Conservation (phyloP, 192 early-diverging fungal species). For the Chytriomyces hyalinus region DNA sequence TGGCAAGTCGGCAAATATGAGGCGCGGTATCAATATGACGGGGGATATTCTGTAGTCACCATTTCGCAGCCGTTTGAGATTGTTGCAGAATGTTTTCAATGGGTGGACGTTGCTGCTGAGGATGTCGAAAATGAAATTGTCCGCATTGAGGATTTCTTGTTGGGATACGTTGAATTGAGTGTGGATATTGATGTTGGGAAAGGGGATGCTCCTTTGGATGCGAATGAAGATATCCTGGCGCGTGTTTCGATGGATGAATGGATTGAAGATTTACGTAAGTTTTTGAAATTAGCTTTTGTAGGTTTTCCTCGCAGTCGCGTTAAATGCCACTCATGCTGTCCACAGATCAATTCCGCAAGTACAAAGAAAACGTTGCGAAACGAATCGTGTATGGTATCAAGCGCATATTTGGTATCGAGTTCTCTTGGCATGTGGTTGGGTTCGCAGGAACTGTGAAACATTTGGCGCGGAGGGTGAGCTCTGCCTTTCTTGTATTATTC, state of each 20-base stretch:
- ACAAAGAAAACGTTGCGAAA: slow-evolving; percentile 47
- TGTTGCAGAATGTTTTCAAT: slow-evolving; percentile 39
- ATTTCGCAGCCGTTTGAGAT: slow-evolving; percentile 82
- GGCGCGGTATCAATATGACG: slow-evolving; percentile 89
- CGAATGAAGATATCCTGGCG: slow-evolving; percentile 39
- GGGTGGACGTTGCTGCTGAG: slow-evolving; percentile 20
- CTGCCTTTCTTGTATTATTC: neutral
- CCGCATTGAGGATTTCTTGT: slow-evolving; percentile 27
- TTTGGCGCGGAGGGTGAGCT: slow-evolving; percentile 56
- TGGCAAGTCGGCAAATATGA: slow-evolving; percentile 91
- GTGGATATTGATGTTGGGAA: slow-evolving; percentile 38
- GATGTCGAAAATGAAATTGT: slow-evolving; percentile 8
- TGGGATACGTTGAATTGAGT: slow-evolving; percentile 37
- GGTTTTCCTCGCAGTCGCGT: neutral
- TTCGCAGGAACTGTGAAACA: slow-evolving; percentile 54
- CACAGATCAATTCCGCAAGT: slow-evolving; percentile 25
- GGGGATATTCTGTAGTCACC: slow-evolving; percentile 82
- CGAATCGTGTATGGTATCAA: slow-evolving; percentile 84
- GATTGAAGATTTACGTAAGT: slow-evolving; percentile 35
- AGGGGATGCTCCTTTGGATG: slow-evolving; percentile 21
- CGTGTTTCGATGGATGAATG: slow-evolving; percentile 37
- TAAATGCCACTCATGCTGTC: neutral
- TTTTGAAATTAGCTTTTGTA: neutral
- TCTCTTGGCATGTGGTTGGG: slow-evolving; percentile 76
- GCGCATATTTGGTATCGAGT: slow-evolving; percentile 85